Conservation (phyloP, 768 basidiomycete genomes). For the Ramaria sp. region DNA sequence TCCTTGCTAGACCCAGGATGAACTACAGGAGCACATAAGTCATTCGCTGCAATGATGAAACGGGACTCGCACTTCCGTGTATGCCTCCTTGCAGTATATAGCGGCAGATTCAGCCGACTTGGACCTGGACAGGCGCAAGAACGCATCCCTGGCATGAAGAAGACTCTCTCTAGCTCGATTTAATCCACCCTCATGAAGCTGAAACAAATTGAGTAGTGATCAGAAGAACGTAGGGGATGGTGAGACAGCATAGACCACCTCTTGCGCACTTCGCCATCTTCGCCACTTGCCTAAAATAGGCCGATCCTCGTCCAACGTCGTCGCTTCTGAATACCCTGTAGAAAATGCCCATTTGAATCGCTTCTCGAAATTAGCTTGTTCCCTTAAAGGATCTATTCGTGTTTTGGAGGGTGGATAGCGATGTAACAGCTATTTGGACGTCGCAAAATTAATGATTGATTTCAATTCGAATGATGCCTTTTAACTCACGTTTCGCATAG, state of each 20-base stretch:
- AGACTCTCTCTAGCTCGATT: not conserved
- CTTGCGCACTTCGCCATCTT: not conserved
- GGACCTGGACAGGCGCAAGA: not conserved
- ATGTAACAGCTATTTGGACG: not conserved
- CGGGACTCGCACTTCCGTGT: not conserved
- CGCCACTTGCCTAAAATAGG: slow-evolving; percentile 8
- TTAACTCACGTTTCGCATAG: slow-evolving; percentile 40
- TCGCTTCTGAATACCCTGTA: slow-evolving; percentile 31
- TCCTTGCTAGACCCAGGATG: not conserved
- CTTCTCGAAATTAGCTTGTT: slow-evolving; percentile 45
- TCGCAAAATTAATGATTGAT: not conserved
- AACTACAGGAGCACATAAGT: not conserved
- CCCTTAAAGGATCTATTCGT: slow-evolving; percentile 39
- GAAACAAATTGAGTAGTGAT: not conserved
- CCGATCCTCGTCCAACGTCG: slow-evolving; percentile 1
- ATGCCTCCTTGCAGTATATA: not conserved
- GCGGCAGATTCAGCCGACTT: not conserved
- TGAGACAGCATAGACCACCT: not conserved
- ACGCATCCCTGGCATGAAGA: not conserved
- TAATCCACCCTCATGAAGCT: not conserved
- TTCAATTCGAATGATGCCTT: not conserved
- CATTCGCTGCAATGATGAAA: not conserved
- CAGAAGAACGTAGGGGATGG: not conserved
- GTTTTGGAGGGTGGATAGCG: slow-evolving; percentile 38
- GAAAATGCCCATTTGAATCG: slow-evolving; percentile 75